Percentiles rank a stretch among this genome's conserved stretches.
Conservation (phyloP, 2,329 filamentous ascomycete genomes). For the Kalaharituber pfeilii region DNA sequence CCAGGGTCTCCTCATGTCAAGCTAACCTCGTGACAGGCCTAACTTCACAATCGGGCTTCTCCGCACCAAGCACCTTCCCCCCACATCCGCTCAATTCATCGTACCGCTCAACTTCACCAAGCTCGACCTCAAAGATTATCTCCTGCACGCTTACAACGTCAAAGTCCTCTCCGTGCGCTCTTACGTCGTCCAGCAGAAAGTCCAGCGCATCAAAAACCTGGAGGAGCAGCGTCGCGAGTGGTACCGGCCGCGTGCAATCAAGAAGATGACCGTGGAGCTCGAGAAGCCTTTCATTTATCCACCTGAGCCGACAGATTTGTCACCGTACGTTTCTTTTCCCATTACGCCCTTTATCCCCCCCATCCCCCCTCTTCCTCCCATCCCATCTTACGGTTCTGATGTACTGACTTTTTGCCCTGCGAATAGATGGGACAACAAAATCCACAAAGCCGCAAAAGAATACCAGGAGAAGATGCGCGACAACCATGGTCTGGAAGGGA, state of each 20-base stretch:
- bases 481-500: constrained; percentile 30
- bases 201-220: constrained; percentile 30
- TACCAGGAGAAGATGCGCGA: constrained; percentile 29
- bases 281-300: constrained; percentile 80
- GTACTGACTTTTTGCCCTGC: too few species aligned
- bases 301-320: constrained; percentile 42
- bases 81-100: constrained; percentile 72
- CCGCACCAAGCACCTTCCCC: constrained; percentile 51
- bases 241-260: constrained; percentile 55
- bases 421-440: constrained; percentile 44
- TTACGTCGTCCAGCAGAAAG: constrained; percentile 43
- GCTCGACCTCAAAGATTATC: constrained; percentile 88
- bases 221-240: constrained; percentile 32
- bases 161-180: constrained; percentile 56
- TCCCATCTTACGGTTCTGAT: not conserved
- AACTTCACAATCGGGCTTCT: constrained; percentile 66
- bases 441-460: constrained; percentile 38
- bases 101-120: constrained; percentile 90
- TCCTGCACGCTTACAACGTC: constrained; percentile 70
- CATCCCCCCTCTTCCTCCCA: constrained; percentile 7
- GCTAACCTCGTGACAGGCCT: constrained; percentile 39
- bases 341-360: constrained; percentile 5
- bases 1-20: not conserved
- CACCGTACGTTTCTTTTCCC: constrained; percentile 33
- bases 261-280: constrained; percentile 92